phyloP scores from a whole-genome alignment of 1,139 yeast genomes.

The Zygoascus sp. region DNA sequence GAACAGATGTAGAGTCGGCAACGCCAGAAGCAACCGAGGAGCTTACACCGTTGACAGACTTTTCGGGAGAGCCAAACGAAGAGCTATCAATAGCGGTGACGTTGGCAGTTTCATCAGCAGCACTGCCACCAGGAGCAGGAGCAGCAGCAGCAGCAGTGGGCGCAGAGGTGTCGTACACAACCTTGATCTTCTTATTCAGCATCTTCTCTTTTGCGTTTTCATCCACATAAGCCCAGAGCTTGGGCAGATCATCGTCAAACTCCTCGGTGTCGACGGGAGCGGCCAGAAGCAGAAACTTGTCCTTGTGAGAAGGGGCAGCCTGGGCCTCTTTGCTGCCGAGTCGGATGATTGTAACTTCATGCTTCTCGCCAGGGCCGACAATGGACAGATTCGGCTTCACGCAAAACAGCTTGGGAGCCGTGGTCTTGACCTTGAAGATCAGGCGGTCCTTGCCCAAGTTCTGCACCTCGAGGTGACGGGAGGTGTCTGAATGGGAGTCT shows the following conservation, averaged over 20 bases:
- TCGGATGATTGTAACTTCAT: slow-evolving; percentile 75
- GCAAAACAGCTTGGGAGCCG: slow-evolving; percentile 94
- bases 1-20: too few relatives aligned
- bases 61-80: slow-evolving; percentile 7
- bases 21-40: slow-evolving; percentile 1
- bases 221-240: slow-evolving; percentile 66
- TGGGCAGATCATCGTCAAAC: slow-evolving; percentile 44
- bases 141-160: slow-evolving; percentile 22
- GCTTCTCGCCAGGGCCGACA: slow-evolving; percentile 66
- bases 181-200: slow-evolving; percentile 64
- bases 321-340: slow-evolving; percentile 56
- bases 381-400: slow-evolving; percentile 93
- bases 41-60: background rate
- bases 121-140: slow-evolving; percentile 23
- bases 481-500: slow-evolving; percentile 36
- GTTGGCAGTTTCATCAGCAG: slow-evolving; percentile 19
- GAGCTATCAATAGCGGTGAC: slow-evolving; percentile 11
- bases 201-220: slow-evolving; percentile 33
- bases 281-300: slow-evolving; percentile 85
- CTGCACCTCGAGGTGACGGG: slow-evolving; percentile 50
- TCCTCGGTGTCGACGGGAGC: slow-evolving; percentile 57
- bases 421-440: slow-evolving; percentile 95
- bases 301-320: slow-evolving; percentile 72
- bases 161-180: slow-evolving; percentile 16
- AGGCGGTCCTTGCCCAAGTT: slow-evolving; percentile 58